Conservation (phyloP, 2,329 filamentous ascomycete genomes). For the Myrmaecium sp. region DNA sequence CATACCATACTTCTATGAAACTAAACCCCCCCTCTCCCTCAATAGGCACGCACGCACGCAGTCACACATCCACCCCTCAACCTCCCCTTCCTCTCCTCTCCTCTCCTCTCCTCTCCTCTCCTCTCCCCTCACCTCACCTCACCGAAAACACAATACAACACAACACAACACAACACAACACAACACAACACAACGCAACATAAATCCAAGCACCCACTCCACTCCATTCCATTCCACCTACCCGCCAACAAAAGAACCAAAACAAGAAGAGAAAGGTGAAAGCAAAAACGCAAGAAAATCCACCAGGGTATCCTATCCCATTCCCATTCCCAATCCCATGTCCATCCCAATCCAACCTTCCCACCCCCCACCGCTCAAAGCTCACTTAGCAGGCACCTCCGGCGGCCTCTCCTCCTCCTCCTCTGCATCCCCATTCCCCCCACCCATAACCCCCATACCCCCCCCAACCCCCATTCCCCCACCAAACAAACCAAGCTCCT, state of each 20-base stretch:
- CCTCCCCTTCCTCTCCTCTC: conserved; percentile 1
- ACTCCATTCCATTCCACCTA: neutral
- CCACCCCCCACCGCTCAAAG: no score
- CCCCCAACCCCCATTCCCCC: conserved; percentile 4
- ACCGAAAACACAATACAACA: neutral
- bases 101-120: neutral
- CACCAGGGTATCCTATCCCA: no score
- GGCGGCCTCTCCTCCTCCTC: neutral
- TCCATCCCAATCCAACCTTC: no score
- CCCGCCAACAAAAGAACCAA: no score
- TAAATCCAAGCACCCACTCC: neutral
- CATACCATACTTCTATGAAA: no score
- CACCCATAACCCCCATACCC: conserved; percentile 1
- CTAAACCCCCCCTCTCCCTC: no score
- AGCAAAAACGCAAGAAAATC: neutral
- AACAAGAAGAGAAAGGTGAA: neutral
- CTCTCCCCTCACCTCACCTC: conserved; percentile 1
- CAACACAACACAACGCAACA: neutral
- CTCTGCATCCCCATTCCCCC: neutral
- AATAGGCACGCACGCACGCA: no score
- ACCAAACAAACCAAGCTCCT: conserved; percentile 17
- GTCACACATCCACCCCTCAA: no score
- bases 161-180: neutral
- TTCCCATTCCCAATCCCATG: no score
- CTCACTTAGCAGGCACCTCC: neutral